Evolutionary conservation across 2,329 filamentous ascomycete species (phyloP).

Genomic region (Chaetomiaceae sp.): DNA sequence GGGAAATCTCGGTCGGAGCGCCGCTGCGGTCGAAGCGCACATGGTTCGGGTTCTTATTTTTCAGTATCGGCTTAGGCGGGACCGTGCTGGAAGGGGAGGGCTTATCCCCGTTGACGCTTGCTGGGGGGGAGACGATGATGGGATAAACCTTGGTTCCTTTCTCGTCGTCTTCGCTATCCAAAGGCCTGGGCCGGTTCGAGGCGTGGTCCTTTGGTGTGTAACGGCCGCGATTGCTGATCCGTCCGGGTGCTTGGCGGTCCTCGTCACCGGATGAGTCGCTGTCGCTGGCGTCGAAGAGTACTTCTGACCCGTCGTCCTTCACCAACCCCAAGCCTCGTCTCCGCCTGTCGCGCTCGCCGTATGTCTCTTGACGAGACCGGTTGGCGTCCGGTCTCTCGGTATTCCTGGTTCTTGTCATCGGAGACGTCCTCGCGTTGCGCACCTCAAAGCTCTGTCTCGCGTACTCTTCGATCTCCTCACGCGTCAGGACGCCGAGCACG

Average conservation of each 20-base stretch:
- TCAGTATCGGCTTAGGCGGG: slow-evolving; percentile 55
- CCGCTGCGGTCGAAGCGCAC: slow-evolving; percentile 49
- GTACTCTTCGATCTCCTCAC: slow-evolving; percentile 48
- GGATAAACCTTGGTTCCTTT: slow-evolving; percentile 36
- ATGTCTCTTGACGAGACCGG: slow-evolving; percentile 15
- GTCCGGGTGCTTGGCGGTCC: background rate
- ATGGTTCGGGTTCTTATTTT: slow-evolving; percentile 56
- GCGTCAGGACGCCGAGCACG: slow-evolving; percentile 51
- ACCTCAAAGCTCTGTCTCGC: slow-evolving; percentile 47
- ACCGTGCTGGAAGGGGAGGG: slow-evolving; percentile 35
- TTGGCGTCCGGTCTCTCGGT: slow-evolving; percentile 11
- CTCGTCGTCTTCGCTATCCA: slow-evolving; percentile 24
- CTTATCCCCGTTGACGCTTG: slow-evolving; percentile 27
- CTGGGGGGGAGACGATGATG: slow-evolving; percentile 38
- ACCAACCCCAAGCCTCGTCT: slow-evolving; percentile 11
- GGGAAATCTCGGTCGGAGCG: slow-evolving; percentile 41
- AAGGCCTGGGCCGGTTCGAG: slow-evolving; percentile 12
- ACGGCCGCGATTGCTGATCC: background rate
- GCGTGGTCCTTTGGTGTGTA: slow-evolving; percentile 14
- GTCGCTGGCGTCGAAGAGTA: slow-evolving; percentile 22
- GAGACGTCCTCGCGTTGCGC: slow-evolving; percentile 37
- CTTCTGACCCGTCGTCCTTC: slow-evolving; percentile 24
- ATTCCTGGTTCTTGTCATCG: slow-evolving; percentile 2
- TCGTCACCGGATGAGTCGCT: slow-evolving; percentile 29
- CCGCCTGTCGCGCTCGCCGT: slow-evolving; percentile 25